These are phyloP conservation scores for Hygrophoropsis aurantiaca DNA, from an alignment of 768 basidiomycete species.

Conservation along the genomic window DNA sequence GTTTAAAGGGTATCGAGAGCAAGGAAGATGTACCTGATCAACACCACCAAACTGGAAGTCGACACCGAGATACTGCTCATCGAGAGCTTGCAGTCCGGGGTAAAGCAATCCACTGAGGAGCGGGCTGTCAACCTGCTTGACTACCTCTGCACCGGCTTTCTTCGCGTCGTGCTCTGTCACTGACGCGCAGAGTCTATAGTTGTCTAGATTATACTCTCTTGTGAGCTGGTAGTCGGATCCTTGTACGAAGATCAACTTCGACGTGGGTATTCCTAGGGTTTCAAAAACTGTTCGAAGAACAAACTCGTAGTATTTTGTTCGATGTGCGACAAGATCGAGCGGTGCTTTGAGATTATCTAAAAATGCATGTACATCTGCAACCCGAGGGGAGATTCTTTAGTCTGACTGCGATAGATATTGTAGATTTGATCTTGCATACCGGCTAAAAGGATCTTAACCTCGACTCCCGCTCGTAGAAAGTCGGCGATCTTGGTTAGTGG, in stretches of 20 bases:
- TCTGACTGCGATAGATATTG: not conserved
- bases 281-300: slow-evolving; percentile 81
- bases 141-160: slow-evolving; percentile 98
- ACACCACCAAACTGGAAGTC: slow-evolving; percentile 99
- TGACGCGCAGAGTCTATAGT: slow-evolving; percentile 87
- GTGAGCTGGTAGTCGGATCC: slow-evolving; percentile 94
- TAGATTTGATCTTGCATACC: slow-evolving; percentile 40
- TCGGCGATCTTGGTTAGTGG: slow-evolving; percentile 94
- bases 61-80: slow-evolving; percentile 93
- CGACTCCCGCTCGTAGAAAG: slow-evolving; percentile 90
- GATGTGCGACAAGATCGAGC: slow-evolving; percentile 82
- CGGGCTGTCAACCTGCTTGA: slow-evolving; percentile 94
- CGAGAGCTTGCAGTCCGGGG: slow-evolving; percentile 94
- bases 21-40: slow-evolving; percentile 71
- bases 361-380: slow-evolving; percentile 89
- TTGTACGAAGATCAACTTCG: slow-evolving; percentile 78
- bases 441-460: slow-evolving; percentile 81
- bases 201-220: slow-evolving; percentile 90
- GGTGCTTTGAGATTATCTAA: slow-evolving; percentile 97
- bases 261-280: slow-evolving; percentile 87
- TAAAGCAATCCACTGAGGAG: slow-evolving; percentile 90
- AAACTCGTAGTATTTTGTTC: slow-evolving; percentile 88
- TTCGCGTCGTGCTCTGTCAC: slow-evolving; percentile 96
- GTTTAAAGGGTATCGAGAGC: not conserved
- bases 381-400: not conserved